Evolutionary conservation across 371 early-diverging fungal species (phyloP).

Genomic region (Rhizopus microsporus): DNA sequence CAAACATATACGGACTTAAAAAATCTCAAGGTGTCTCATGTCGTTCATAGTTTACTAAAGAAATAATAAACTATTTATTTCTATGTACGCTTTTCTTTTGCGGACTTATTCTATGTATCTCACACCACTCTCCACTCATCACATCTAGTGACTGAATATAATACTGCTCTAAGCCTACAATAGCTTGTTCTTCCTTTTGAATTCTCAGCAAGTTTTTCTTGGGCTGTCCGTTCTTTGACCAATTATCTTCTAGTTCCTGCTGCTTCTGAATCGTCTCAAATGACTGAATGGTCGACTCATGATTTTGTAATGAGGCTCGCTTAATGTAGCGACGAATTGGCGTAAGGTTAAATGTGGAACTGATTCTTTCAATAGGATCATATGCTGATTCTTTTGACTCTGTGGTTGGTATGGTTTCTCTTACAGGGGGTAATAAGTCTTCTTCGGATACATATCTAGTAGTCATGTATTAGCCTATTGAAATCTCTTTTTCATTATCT

Average conservation of each 20-base stretch:
- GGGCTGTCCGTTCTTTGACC: slow-evolving; percentile 35
- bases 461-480: not conserved
- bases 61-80: slow-evolving; percentile 34
- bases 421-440: slow-evolving; percentile 6
- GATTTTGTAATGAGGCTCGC: not conserved
- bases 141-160: slow-evolving; percentile 45
- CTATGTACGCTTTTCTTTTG: too few species aligned
- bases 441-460: slow-evolving; percentile 32
- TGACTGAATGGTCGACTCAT: slow-evolving; percentile 9
- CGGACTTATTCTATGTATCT: slow-evolving; percentile 21
- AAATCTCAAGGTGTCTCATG: slow-evolving; percentile 83
- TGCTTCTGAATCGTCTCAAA: slow-evolving; percentile 48
- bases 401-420: not conserved
- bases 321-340: slow-evolving; percentile 26
- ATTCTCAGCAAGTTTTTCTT: slow-evolving; percentile 46
- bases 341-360: slow-evolving; percentile 26
- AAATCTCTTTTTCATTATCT: slow-evolving; percentile 4
- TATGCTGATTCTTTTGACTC: slow-evolving; percentile 10
- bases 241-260: slow-evolving; percentile 39
- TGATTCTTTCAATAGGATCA: slow-evolving; percentile 29
- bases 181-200: slow-evolving; percentile 50
- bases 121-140: slow-evolving; percentile 50
- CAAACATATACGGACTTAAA: slow-evolving; percentile 98
- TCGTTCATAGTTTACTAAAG: slow-evolving; percentile 81
- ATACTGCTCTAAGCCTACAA: slow-evolving; percentile 34